phyloP scores from a whole-genome alignment of 2,329 filamentous ascomycete genomes.

The Lasiodiplodia hormozganensis region DNA sequence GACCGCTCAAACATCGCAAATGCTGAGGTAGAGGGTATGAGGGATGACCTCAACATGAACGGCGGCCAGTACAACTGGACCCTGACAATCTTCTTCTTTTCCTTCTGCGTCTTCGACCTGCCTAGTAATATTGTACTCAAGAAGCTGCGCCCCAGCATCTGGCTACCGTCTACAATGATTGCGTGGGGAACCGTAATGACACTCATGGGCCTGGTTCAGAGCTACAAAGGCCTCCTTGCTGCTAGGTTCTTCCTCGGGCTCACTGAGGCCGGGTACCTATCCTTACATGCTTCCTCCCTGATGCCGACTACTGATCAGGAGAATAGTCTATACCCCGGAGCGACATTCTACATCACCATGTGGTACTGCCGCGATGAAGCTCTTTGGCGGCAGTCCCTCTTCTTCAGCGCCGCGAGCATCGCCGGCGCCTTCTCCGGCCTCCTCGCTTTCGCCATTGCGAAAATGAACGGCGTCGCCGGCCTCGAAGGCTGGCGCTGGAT shows the following conservation, averaged over 20 bases:
- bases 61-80: constrained; percentile 69
- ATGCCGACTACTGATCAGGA: background rate
- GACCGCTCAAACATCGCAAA: constrained; percentile 48
- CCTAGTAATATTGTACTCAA: constrained; percentile 67
- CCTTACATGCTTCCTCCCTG: background rate
- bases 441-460: constrained; percentile 60
- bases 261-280: constrained; percentile 36
- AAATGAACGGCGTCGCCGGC: constrained; percentile 62
- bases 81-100: constrained; percentile 67
- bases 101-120: constrained; percentile 46
- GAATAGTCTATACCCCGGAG: constrained; percentile 37
- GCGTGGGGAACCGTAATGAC: constrained; percentile 51
- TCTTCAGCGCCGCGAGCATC: constrained; percentile 60
- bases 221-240: constrained; percentile 55
- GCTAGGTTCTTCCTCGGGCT: constrained; percentile 50
- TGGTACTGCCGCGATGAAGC: constrained; percentile 66
- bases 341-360: constrained; percentile 61
- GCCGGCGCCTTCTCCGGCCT: constrained; percentile 65
- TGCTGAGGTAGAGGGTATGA: constrained; percentile 46
- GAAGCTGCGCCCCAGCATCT: constrained; percentile 56
- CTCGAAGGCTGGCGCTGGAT: constrained; percentile 40
- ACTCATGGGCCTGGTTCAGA: constrained; percentile 55
- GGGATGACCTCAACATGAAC: constrained; percentile 34
- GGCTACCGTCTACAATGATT: constrained; percentile 50
- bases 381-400: constrained; percentile 63